Percentiles rank a stretch among this genome's conserved stretches.
Conservation (phyloP, 73 alveolate genomes). For the Paramecium bursaria region DNA sequence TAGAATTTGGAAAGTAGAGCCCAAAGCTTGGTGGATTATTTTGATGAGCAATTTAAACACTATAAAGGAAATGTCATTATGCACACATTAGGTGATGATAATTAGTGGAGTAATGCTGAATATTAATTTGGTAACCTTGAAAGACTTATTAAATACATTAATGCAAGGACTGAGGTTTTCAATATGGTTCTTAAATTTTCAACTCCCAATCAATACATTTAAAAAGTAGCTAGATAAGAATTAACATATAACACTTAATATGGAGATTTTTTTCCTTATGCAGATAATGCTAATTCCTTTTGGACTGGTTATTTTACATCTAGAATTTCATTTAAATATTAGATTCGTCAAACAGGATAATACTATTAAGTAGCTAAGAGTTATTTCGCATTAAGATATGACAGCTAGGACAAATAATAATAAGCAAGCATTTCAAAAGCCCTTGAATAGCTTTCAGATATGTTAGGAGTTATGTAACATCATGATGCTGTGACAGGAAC, state of each 20-base stretch:
- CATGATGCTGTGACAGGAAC: slow-evolving; percentile 96
- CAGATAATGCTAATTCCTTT: slow-evolving; percentile 76
- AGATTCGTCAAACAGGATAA: slow-evolving; percentile 75
- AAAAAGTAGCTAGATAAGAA: slow-evolving; percentile 58
- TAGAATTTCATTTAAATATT: slow-evolving; percentile 85
- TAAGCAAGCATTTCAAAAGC: slow-evolving; percentile 27
- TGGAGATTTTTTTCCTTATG: slow-evolving; percentile 88
- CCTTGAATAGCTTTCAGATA: slow-evolving; percentile 29
- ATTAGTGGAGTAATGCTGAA: slow-evolving; percentile 75
- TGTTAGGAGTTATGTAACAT: slow-evolving; percentile 76
- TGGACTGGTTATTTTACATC: slow-evolving; percentile 98
- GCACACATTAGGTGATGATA: slow-evolving; percentile 85
- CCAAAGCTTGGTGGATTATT: slow-evolving; percentile 65
- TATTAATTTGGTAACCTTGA: slow-evolving; percentile 74
- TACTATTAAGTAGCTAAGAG: slow-evolving; percentile 56
- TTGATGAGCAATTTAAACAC: slow-evolving; percentile 47
- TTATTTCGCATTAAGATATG: slow-evolving; percentile 16
- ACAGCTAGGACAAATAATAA: slow-evolving; percentile 1
- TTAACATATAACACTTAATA: slow-evolving; percentile 73
- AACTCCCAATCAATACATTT: slow-evolving; percentile 80
- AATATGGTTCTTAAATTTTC: slow-evolving; percentile 64
- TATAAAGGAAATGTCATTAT: slow-evolving; percentile 76
- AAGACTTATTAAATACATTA: slow-evolving; percentile 73
- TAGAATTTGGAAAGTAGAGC: slow-evolving; percentile 68
- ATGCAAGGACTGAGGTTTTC: slow-evolving; percentile 56